Evolutionary conservation across 1,284 basidiomycete genomes (phyloP).

Genomic region (Ceratobasidium sp.): DNA sequence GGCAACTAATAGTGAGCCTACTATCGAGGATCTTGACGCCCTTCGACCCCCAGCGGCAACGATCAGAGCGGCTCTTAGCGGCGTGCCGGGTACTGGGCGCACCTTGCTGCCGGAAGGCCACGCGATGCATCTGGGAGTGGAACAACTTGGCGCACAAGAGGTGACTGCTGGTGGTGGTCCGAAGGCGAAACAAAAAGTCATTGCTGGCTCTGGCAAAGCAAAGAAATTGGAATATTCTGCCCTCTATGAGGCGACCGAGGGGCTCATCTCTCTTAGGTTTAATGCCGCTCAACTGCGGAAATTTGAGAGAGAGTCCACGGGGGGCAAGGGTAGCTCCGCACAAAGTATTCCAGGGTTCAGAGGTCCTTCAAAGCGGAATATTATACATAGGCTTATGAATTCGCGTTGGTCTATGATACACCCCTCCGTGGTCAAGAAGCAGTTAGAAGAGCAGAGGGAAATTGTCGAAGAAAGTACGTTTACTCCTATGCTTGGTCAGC

Average conservation of each 20-base stretch:
- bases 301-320: constrained; percentile 2
- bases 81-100: constrained; percentile 24
- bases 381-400: constrained; percentile 36
- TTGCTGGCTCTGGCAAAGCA: constrained; percentile 31
- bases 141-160: constrained; percentile 34
- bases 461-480: constrained; percentile 14
- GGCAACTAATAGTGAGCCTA: constrained; percentile 4
- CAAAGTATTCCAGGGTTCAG: neutral
- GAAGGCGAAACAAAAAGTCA: constrained; percentile 8
- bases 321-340: neutral
- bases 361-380: constrained; percentile 3
- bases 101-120: constrained; percentile 22
- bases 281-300: constrained; percentile 8
- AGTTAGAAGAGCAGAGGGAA: neutral
- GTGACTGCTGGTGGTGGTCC: constrained; percentile 34
- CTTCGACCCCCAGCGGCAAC: constrained; percentile 18
- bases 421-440: neutral
- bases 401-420: constrained; percentile 31
- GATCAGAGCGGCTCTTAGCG: constrained; percentile 25
- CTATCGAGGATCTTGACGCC: constrained; percentile 22
- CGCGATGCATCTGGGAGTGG: constrained; percentile 8
- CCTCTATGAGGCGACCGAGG: constrained; percentile 32
- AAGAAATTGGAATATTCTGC: constrained; percentile 32
- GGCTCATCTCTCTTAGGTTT: constrained; percentile 14
- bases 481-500: neutral